Evolutionary conservation across 2,329 filamentous ascomycete species (phyloP).

Genomic region (Phialophora tarda): DNA sequence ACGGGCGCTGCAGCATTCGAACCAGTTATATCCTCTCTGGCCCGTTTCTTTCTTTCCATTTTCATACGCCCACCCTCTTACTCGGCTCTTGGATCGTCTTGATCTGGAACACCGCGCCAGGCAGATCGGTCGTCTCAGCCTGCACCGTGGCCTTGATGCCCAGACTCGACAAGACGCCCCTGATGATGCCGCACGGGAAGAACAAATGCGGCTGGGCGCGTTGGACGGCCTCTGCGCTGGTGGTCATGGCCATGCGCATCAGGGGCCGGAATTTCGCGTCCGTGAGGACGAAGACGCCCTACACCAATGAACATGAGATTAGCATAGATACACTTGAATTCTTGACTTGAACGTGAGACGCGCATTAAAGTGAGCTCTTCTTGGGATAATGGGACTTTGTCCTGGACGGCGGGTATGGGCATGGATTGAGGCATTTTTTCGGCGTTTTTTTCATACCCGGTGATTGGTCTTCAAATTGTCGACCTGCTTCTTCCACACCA

Average conservation of each 20-base stretch:
- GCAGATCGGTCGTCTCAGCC: constrained; percentile 85
- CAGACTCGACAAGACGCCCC: constrained; percentile 88
- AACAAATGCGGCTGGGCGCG: constrained; percentile 80
- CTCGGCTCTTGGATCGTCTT: constrained; percentile 62
- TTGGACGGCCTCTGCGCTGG: constrained; percentile 72
- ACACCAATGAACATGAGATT: constrained; percentile 10
- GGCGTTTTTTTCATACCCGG: constrained; percentile 59
- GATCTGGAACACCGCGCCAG: constrained; percentile 92
- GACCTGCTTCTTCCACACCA: constrained; percentile 95
- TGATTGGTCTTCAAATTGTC: constrained; percentile 99
- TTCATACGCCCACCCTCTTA: constrained; percentile 24
- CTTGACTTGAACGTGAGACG: not conserved
- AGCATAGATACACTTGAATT: not conserved
- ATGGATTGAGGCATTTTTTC: no score
- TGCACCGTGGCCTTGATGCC: constrained; percentile 91
- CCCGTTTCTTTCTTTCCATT: not conserved
- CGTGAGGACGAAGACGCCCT: constrained; percentile 95
- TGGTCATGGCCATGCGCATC: constrained; percentile 83
- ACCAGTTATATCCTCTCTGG: not conserved
- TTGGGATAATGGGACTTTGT: not conserved
- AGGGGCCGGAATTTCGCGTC: constrained; percentile 91
- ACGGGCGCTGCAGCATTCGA: not conserved
- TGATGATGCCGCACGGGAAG: constrained; percentile 91
- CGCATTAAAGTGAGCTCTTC: not conserved
- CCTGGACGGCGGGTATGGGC: no score